A percentile compares a stretch with the other conserved stretches of the same genome.
Conservation (phyloP, 106 monocot species). For the Allium fistulosum region DNA sequence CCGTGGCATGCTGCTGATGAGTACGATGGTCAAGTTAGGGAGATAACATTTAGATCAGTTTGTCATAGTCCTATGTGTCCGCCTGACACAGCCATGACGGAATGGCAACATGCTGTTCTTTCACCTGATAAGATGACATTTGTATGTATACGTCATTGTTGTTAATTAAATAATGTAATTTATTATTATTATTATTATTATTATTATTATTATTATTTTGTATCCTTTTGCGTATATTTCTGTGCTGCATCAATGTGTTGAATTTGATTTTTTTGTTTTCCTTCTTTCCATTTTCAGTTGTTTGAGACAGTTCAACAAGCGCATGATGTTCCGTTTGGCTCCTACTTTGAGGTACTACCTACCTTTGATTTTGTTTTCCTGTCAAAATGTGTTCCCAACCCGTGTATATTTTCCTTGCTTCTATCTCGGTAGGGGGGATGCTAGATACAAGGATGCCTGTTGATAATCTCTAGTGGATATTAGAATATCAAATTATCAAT, state of each 20-base stretch:
- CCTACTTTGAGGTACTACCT: conserved; percentile 79
- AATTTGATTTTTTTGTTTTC: not conserved
- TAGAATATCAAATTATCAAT: too few relatives aligned
- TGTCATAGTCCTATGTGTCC: conserved; percentile 99
- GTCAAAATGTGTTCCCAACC: too few relatives aligned
- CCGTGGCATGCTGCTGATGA: conserved; percentile 95
- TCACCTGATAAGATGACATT: conserved; percentile 65
- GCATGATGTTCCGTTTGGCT: conserved; percentile 97
- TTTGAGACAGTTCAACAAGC: conserved; percentile 96
- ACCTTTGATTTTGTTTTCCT: too few relatives aligned
- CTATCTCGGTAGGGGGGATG: too few relatives aligned
- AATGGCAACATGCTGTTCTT: conserved; percentile 91
- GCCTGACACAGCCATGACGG: conserved; percentile 94
- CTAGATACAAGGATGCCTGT: too few relatives aligned
- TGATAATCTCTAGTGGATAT: too few relatives aligned
- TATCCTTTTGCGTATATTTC: not conserved
- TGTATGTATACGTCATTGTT: conserved; percentile 20
- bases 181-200: too few relatives aligned
- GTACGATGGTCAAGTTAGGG: conserved; percentile 91
- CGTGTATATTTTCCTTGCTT: too few relatives aligned
- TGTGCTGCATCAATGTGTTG: not conserved
- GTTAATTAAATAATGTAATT: too few relatives aligned
- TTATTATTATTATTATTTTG: not conserved
- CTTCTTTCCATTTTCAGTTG: conserved; percentile 34
- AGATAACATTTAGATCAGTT: conserved; percentile 84